Conservation (phyloP, 1,284 basidiomycete genomes). For the Cutaneotrichosporon cavernicola region DNA sequence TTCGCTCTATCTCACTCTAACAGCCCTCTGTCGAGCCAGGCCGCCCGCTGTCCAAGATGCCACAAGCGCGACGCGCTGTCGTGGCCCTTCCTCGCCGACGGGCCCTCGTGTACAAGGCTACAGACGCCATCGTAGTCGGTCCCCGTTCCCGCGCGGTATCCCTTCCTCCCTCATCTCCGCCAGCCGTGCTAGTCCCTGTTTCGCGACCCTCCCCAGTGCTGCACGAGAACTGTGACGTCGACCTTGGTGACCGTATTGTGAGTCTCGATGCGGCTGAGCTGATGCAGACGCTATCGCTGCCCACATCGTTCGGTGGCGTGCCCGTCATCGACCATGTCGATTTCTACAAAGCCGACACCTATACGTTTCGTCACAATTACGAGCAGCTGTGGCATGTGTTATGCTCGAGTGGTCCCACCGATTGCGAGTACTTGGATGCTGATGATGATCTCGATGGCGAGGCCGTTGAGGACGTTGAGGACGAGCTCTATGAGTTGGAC, state of each 20-base stretch:
- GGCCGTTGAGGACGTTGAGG: not conserved
- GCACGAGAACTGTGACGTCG: not conserved
- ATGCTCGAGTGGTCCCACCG: not conserved
- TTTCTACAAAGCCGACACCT: not conserved
- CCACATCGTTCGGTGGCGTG: not conserved
- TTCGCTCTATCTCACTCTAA: not conserved
- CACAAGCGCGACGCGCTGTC: not conserved
- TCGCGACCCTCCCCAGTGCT: not conserved
- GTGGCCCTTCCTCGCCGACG: not conserved
- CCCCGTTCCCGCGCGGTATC: not conserved
- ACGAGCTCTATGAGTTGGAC: not conserved
- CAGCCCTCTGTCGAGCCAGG: not conserved
- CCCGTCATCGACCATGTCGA: not conserved
- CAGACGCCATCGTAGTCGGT: not conserved
- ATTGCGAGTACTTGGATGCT: not conserved
- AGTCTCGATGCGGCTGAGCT: not conserved
- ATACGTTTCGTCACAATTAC: not conserved
- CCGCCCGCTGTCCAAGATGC: not conserved
- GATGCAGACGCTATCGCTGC: not conserved
- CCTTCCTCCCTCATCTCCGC: not conserved
- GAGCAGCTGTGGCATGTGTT: not conserved
- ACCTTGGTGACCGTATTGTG: not conserved
- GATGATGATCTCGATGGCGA: not conserved
- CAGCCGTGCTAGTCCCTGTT: not conserved
- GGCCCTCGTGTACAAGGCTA: not conserved